These are phyloP conservation scores for Plasmodium inui DNA, from an alignment of 169 alveolate species.

Conservation along the genomic window DNA sequence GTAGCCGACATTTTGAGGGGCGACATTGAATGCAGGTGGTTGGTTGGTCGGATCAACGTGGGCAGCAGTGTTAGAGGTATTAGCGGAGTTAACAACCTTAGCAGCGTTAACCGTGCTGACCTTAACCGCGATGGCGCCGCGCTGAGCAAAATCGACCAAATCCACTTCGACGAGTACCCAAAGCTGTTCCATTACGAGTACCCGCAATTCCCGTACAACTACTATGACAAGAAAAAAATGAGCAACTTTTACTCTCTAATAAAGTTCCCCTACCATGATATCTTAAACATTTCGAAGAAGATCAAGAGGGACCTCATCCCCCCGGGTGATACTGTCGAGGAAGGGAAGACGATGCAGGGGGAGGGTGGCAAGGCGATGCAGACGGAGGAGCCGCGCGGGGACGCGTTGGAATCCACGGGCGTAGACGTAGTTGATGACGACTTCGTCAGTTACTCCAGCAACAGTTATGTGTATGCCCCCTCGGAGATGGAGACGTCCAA, in stretches of 20 bases:
- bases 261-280: constrained; percentile 67
- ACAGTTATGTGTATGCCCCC: constrained; percentile 56
- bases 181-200: constrained; percentile 55
- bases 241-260: constrained; percentile 49
- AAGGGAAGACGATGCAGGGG: not conserved
- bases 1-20: constrained; percentile 27
- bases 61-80: not conserved
- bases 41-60: constrained; percentile 24
- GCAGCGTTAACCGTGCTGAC: not conserved
- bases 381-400: not conserved
- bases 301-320: not conserved
- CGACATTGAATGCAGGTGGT: constrained; percentile 67
- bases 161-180: constrained; percentile 57
- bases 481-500: constrained; percentile 76
- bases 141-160: constrained; percentile 25
- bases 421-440: not conserved
- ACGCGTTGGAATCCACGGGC: not conserved
- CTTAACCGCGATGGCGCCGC: not conserved
- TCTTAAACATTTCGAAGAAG: constrained; percentile 43
- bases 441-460: constrained; percentile 13
- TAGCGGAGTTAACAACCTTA: not conserved
- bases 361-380: not conserved
- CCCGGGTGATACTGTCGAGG: not conserved
- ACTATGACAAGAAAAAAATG: constrained; percentile 69
- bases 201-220: constrained; percentile 67